These are phyloP conservation scores for Russula sp. DNA, from an alignment of 768 basidiomycete genomes.

Conservation along the genomic window DNA sequence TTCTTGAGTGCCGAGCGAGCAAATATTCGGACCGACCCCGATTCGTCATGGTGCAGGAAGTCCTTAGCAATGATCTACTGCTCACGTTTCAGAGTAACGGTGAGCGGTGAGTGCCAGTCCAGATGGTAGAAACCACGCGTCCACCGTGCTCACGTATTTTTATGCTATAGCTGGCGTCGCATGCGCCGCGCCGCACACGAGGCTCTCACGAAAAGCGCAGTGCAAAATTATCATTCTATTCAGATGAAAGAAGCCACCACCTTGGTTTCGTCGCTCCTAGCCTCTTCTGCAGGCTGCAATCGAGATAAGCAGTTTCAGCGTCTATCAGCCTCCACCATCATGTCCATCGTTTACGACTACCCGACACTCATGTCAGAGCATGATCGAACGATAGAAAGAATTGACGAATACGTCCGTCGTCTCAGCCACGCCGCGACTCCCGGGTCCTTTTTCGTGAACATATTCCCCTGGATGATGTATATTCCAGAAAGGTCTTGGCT, in stretches of 20 bases:
- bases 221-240: conserved; percentile 25
- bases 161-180: conserved; percentile 30
- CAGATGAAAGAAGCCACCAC: conserved; percentile 31
- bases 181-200: conserved; percentile 33
- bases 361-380: conserved; percentile 4
- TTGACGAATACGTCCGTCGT: not conserved
- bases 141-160: not conserved
- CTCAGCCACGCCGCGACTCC: not conserved
- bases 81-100: not conserved
- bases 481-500: conserved; percentile 8
- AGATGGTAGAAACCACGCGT: not conserved
- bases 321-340: conserved; percentile 27
- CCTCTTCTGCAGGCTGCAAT: conserved; percentile 23
- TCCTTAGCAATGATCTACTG: conserved; percentile 11
- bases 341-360: conserved; percentile 28
- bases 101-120: not conserved
- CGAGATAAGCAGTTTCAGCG: conserved; percentile 31
- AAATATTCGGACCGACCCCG: conserved; percentile 29
- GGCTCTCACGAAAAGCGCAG: conserved; percentile 27
- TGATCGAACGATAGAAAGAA: not conserved
- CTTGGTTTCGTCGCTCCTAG: conserved; percentile 28
- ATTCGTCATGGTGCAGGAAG: conserved; percentile 8
- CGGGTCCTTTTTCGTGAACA: not conserved
- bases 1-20: conserved; percentile 27
- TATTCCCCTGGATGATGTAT: conserved; percentile 15